phyloP scores from a whole-genome alignment of 768 basidiomycete species.

The Termitomyces heimii region DNA sequence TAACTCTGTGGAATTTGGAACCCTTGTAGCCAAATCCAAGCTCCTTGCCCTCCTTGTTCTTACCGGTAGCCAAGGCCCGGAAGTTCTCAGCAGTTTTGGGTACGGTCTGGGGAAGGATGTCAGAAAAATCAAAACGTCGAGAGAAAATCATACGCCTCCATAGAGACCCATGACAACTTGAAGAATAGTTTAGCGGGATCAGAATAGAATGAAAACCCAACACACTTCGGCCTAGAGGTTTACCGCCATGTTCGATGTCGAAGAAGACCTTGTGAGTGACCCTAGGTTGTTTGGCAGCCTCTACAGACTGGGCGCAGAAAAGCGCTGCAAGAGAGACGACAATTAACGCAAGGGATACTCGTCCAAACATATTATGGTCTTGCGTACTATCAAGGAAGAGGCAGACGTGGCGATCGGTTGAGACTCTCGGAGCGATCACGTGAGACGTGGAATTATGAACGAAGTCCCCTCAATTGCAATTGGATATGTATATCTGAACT shows the following conservation, averaged over 20 bases:
- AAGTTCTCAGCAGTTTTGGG: constrained; percentile 98
- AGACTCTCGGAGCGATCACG: constrained; percentile 2
- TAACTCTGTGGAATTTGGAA: constrained; percentile 94
- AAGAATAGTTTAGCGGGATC: constrained; percentile 6
- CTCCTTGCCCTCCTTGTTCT: constrained; percentile 69
- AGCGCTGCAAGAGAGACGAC: constrained; percentile 60
- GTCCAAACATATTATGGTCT: constrained; percentile 49
- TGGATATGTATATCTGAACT: no score
- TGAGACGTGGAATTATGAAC: background rate
- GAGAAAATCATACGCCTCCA: constrained; percentile 58
- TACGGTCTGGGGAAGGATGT: constrained; percentile 56
- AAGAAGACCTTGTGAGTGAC: constrained; percentile 94
- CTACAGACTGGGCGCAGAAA: constrained; percentile 65
- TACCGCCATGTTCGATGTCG: constrained; percentile 90
- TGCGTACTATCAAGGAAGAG: background rate
- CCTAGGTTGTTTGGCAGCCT: constrained; percentile 82
- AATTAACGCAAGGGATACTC: constrained; percentile 55
- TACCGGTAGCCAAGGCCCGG: constrained; percentile 84
- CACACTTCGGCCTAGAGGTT: constrained; percentile 75
- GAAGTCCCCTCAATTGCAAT: no score
- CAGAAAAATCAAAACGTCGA: background rate
- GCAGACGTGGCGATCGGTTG: constrained; percentile 12
- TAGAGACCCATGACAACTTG: constrained; percentile 85
- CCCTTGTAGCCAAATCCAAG: constrained; percentile 92
- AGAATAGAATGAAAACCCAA: constrained; percentile 6